Percentiles rank a stretch among this genome's conserved stretches.
Evolutionary conservation across 495 filamentous ascomycete species (phyloP).

Genomic region (Hypoxylon lienhwacheense): DNA sequence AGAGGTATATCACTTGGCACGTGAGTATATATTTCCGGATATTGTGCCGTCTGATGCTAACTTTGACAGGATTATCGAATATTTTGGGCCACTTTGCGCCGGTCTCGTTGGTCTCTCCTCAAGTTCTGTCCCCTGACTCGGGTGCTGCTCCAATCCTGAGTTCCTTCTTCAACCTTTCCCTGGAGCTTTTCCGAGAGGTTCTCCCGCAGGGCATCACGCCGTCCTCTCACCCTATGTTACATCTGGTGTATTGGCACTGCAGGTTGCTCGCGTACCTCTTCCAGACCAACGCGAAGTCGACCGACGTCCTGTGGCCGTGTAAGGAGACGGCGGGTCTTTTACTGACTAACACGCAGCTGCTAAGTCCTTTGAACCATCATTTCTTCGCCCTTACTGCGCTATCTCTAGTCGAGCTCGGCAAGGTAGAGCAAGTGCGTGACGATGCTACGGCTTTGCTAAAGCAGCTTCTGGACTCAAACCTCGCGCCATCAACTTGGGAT

Average conservation of each 20-base stretch:
- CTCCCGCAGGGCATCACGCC: slow-evolving; percentile 45
- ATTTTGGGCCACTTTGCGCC: slow-evolving; percentile 41
- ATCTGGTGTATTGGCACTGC: slow-evolving; percentile 75
- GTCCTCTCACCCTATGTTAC: slow-evolving; percentile 53
- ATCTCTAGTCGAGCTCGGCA: slow-evolving; percentile 67
- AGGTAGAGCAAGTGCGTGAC: slow-evolving; percentile 36
- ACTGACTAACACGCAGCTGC: slow-evolving; percentile 57
- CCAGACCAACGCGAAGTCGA: slow-evolving; percentile 46
- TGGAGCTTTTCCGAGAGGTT: slow-evolving; percentile 52
- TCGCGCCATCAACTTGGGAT: slow-evolving; percentile 50
- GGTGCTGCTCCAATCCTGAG: slow-evolving; percentile 22
- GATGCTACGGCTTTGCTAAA: slow-evolving; percentile 40
- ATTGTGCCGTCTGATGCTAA: slow-evolving; percentile 30
- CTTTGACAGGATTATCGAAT: slow-evolving; percentile 41
- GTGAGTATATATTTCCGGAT: slow-evolving; percentile 55
- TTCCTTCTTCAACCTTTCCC: slow-evolving; percentile 35
- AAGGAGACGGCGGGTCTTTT: slow-evolving; percentile 59
- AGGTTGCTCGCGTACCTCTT: slow-evolving; percentile 63
- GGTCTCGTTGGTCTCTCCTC: slow-evolving; percentile 22
- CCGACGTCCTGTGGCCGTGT: slow-evolving; percentile 62
- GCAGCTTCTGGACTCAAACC: slow-evolving; percentile 40
- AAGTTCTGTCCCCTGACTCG: slow-evolving; percentile 26
- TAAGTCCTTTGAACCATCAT: slow-evolving; percentile 72
- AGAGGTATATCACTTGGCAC: slow-evolving; percentile 62
- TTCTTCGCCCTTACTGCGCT: slow-evolving; percentile 67